These are phyloP conservation scores for Pyrus betulifolia DNA, from an alignment of 306 rosid species.

Conservation along the genomic window DNA sequence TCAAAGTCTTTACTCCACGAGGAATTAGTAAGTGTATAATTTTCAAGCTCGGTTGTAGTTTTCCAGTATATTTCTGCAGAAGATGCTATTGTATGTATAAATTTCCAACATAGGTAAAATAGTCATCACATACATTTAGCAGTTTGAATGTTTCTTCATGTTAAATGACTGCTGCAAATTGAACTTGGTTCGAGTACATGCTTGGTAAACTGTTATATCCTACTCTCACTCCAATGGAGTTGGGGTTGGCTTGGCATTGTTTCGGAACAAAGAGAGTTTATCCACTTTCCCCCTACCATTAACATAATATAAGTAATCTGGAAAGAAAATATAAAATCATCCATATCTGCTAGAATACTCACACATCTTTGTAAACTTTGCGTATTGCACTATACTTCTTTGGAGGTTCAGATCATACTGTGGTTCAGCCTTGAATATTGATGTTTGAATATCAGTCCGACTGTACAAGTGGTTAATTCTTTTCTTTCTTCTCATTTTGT, in stretches of 20 bases:
- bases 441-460: background rate
- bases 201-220: background rate
- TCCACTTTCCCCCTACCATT: background rate
- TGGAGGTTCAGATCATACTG: background rate
- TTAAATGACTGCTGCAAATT: no score
- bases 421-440: background rate
- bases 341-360: background rate
- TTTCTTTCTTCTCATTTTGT: background rate
- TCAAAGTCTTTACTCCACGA: slow-evolving; percentile 82
- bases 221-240: background rate
- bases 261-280: background rate
- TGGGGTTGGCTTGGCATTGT: background rate
- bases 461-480: background rate
- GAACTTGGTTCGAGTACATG: background rate
- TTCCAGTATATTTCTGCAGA: background rate
- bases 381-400: background rate
- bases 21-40: slow-evolving; percentile 70
- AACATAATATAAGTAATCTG: background rate
- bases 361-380: background rate
- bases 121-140: background rate
- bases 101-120: background rate
- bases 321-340: background rate
- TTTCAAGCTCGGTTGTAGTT: background rate
- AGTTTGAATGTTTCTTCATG: no score
- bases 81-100: background rate